A percentile compares a stretch with the other conserved stretches of the same genome.
Evolutionary conservation across 306 rosid genomes (phyloP).

Genomic region (Fragaria iinumae): DNA sequence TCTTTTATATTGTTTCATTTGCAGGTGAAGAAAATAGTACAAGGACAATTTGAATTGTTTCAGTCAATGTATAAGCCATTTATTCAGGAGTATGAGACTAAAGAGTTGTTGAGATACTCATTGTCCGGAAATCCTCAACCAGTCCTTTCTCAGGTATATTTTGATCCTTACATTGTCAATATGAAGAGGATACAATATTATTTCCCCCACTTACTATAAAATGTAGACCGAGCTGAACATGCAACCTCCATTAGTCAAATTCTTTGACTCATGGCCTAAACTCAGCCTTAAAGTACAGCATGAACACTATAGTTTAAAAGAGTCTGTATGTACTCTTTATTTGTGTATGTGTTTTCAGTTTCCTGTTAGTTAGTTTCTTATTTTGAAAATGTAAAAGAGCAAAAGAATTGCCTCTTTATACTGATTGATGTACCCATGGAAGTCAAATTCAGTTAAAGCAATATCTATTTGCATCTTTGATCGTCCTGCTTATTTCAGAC

Average conservation of each 20-base stretch:
- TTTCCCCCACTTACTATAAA: background rate
- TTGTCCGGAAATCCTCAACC: constrained; percentile 34
- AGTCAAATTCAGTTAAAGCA: background rate
- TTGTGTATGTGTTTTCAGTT: background rate
- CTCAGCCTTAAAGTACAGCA: background rate
- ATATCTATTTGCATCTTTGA: background rate
- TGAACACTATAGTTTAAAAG: background rate
- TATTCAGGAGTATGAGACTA: constrained; percentile 68
- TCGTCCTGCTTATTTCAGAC: background rate
- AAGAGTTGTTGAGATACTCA: constrained; percentile 59
- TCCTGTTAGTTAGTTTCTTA: background rate
- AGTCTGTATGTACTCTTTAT: background rate
- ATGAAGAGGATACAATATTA: background rate
- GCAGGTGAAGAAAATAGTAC: constrained; percentile 83
- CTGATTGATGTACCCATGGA: background rate
- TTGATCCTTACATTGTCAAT: constrained; percentile 1
- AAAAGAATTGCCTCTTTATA: background rate
- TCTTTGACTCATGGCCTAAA: background rate
- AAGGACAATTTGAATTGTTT: constrained; percentile 72
- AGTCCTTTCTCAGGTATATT: constrained; percentile 67
- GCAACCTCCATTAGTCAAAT: background rate
- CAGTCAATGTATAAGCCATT: constrained; percentile 69
- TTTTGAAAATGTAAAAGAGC: background rate
- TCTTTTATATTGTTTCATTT: background rate
- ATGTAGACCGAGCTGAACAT: background rate